These are phyloP conservation scores for Saturnispora besseyi DNA, from an alignment of 805 yeast species.

Conservation along the genomic window DNA sequence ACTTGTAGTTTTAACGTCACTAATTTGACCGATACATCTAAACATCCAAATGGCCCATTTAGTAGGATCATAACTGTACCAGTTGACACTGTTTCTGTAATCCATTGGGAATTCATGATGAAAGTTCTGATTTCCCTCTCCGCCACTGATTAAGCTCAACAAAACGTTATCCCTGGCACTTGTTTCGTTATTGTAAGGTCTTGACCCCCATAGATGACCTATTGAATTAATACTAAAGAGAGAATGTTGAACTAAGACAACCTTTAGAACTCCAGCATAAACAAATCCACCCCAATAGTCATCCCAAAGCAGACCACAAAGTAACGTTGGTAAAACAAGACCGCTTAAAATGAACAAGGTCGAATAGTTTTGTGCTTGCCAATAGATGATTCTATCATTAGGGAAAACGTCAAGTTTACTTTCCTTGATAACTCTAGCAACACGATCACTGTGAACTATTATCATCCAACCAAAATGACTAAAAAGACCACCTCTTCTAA, in stretches of 20 bases:
- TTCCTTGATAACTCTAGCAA: conserved; percentile 31
- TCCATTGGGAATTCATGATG: conserved; percentile 95
- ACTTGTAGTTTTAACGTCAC: conserved; percentile 46
- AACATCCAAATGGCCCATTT: conserved; percentile 58
- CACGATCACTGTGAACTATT: conserved; percentile 53
- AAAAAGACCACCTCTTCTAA: conserved; percentile 70
- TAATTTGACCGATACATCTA: conserved; percentile 47
- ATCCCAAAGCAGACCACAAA: conserved; percentile 61
- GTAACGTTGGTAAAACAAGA: conserved; percentile 53
- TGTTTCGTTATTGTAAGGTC: conserved; percentile 66
- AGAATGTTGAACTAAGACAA: conserved; percentile 69
- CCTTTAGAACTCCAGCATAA: conserved; percentile 70
- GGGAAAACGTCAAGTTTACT: conserved; percentile 55
- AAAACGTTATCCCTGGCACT: conserved; percentile 63
- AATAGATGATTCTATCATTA: conserved; percentile 42
- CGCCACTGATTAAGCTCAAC: conserved; percentile 62
- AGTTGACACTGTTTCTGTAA: conserved; percentile 63
- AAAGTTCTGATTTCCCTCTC: conserved; percentile 88
- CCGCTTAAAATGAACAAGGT: conserved; percentile 37
- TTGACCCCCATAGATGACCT: conserved; percentile 70
- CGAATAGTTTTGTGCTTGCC: conserved; percentile 70
- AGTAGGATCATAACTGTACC: conserved; percentile 81
- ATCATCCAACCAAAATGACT: conserved; percentile 88
- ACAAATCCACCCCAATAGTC: conserved; percentile 70
- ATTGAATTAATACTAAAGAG: conserved; percentile 70